Base-by-base conservation (phyloP, 176 grass and related monocot species). In the Oryza meyeriana region DNA sequence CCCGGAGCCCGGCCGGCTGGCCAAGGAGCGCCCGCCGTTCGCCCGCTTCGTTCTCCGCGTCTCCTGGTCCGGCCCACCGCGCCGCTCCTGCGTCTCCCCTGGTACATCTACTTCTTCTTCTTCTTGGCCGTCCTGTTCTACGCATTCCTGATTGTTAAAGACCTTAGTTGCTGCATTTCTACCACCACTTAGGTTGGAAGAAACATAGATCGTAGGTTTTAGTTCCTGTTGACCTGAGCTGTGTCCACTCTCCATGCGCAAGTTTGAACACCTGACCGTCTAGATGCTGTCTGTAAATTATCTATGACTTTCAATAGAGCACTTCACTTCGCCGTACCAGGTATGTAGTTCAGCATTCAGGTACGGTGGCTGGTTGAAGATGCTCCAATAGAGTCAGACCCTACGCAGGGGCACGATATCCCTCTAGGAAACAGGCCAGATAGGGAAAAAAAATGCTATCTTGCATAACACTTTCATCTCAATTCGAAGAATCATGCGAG, bases 21-120 rank as follows among this genome's bases (percentile, higher is more conserved):
- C 89, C 62, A 95, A 99, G 85, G 96, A 99, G 39, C 93, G 93
- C 47, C 96, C 91, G 16, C 96, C 96, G 13, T 20, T 85, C 29
- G 96, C 93, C 39, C 88, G 93, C 4, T 95, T 99, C 66, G 72
- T 99, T 24, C 84, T 95, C 75, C 91, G 96, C 13, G 85, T 90
- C 79, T 93, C 87, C 81, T 89, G 85, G 75, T 64, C 76, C 26
- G 92, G 88, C 2, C 84, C 90, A 16, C 86, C 84, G 12, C 88
- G 92, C 59, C 95, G 96, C 59, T 50, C 84, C 64, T 88, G 38
- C 40, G 75, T 74, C 35, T 98, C 96, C 25, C 85, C 85, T 34
- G 92, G 95, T 98, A 93, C 17, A 3, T 98, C 91, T 17, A 8
- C 22, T 36, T 77, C 64, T 64, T 81, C 32, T 4, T 44, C 14